Conservation (phyloP, 352 stramenopile species). For the Globisporangium cederbergense region DNA sequence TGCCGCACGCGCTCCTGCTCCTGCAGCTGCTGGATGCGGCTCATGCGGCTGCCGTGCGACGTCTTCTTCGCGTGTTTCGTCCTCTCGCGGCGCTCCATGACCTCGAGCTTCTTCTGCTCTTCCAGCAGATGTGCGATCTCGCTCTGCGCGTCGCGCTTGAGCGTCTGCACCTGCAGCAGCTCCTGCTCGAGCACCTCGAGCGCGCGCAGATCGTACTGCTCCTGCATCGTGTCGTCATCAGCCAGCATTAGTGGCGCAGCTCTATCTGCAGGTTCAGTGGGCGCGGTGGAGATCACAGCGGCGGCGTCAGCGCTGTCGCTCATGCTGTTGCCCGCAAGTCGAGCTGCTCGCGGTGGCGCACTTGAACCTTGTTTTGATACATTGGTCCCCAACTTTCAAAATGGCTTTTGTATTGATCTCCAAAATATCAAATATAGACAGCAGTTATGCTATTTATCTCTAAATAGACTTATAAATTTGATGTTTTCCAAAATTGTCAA, state of each 20-base stretch:
- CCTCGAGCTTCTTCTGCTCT: conserved; percentile 43
- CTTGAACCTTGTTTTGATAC: conserved; percentile 9
- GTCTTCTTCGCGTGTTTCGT: conserved; percentile 23
- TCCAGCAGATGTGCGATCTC: conserved; percentile 34
- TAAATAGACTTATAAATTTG: not conserved
- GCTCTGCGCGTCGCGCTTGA: conserved; percentile 37
- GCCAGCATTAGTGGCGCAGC: not conserved
- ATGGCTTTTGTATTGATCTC: not conserved
- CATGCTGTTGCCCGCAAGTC: not conserved
- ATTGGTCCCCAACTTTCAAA: not conserved
- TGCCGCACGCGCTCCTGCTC: conserved; percentile 45
- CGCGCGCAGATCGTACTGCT: conserved; percentile 35
- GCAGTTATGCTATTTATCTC: not conserved
- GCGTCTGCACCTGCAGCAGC: conserved; percentile 41
- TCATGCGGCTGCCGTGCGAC: conserved; percentile 29
- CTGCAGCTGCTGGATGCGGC: conserved; percentile 62
- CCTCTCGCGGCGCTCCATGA: conserved; percentile 31
- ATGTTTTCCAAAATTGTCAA: no score
- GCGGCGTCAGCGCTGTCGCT: not conserved
- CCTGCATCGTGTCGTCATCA: conserved; percentile 22
- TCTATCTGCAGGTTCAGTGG: not conserved
- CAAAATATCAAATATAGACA: not conserved
- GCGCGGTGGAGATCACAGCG: not conserved
- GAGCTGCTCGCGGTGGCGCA: not conserved
- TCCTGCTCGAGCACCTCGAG: conserved; percentile 43